Percentiles rank a stretch among this genome's conserved stretches.
Conservation (phyloP, 106 monocot species). For the Gastrodia elata region DNA sequence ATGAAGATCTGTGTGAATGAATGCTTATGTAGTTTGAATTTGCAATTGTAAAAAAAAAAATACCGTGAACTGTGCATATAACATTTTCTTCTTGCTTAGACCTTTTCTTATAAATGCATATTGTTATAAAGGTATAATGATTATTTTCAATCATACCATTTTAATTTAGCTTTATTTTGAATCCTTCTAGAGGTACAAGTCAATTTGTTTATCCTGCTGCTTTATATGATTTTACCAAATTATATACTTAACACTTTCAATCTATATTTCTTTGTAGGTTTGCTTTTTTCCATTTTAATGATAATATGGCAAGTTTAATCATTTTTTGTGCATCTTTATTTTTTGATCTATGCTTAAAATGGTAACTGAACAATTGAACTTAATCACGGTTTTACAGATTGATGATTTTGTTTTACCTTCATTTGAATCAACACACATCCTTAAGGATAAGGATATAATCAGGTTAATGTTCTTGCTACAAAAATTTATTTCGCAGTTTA, state of each 20-base stretch:
- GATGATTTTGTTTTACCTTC: constrained; percentile 63
- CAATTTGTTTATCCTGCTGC: not conserved
- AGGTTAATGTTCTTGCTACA: constrained; percentile 22
- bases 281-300: not conserved
- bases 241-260: not conserved
- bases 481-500: not conserved
- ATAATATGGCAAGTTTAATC: not conserved
- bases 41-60: too few relatives aligned
- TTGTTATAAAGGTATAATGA: not conserved
- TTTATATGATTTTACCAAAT: not conserved
- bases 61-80: not conserved
- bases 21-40: not conserved
- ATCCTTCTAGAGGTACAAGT: not conserved
- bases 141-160: not conserved
- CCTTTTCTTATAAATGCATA: not conserved
- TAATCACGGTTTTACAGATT: constrained; percentile 38
- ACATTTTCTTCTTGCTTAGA: not conserved
- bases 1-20: not conserved
- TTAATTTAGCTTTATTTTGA: not conserved
- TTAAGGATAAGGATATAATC: constrained; percentile 56
- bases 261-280: not conserved
- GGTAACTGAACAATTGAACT: not conserved
- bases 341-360: not conserved
- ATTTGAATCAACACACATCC: constrained; percentile 50
- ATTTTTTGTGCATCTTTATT: not conserved